Evolutionary conservation across 2,329 filamentous ascomycete genomes (phyloP).

Genomic region (Trichoderma hamatum): DNA sequence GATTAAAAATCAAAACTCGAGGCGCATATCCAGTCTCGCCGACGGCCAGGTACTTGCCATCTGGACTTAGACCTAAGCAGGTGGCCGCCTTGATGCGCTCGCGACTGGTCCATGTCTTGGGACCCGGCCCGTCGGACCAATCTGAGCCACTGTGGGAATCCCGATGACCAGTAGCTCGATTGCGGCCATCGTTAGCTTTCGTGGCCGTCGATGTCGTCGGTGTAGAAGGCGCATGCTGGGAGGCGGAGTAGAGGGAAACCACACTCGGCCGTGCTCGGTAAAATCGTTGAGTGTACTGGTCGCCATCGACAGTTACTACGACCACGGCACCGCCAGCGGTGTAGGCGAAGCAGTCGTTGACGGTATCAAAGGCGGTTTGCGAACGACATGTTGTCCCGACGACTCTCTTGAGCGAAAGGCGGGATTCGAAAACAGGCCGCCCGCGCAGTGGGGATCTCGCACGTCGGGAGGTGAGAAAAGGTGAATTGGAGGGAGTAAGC

Average conservation of each 20-base stretch:
- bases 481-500: slow-evolving; percentile 77
- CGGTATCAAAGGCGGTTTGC: slow-evolving; percentile 82
- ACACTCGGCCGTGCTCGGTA: slow-evolving; percentile 84
- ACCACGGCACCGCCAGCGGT: slow-evolving; percentile 94
- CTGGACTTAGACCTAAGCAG: slow-evolving; percentile 83
- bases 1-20: slow-evolving; percentile 85
- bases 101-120: slow-evolving; percentile 81
- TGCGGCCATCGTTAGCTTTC: slow-evolving; percentile 66
- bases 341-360: slow-evolving; percentile 80
- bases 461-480: slow-evolving; percentile 63
- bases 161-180: slow-evolving; percentile 52
- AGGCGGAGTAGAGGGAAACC: slow-evolving; percentile 64
- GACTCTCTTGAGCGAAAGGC: slow-evolving; percentile 77
- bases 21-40: slow-evolving; percentile 96
- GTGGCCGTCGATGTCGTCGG: slow-evolving; percentile 52
- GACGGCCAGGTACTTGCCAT: slow-evolving; percentile 85
- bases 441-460: slow-evolving; percentile 64
- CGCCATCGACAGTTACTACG: slow-evolving; percentile 75
- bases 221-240: slow-evolving; percentile 53
- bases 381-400: slow-evolving; percentile 88
- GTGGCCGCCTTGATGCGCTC: slow-evolving; percentile 95
- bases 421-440: slow-evolving; percentile 54
- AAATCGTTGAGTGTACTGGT: slow-evolving; percentile 76
- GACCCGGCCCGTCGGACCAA: slow-evolving; percentile 64
- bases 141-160: slow-evolving; percentile 54